Base-by-base conservation (phyloP, 768 basidiomycete genomes). In the Imleria badia region DNA sequence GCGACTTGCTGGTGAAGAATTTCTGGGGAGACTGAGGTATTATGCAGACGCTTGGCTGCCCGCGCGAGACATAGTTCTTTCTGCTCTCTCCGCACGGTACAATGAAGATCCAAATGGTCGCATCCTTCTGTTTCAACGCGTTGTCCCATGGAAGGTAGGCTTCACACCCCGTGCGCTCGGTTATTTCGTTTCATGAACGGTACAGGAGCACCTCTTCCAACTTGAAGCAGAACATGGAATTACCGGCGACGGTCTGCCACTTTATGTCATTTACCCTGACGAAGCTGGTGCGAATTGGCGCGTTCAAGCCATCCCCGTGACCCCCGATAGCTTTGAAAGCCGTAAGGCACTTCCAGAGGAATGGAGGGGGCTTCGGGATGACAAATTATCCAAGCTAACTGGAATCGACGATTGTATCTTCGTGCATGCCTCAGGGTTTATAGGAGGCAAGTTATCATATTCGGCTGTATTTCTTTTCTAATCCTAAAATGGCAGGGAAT, bases 401-500 rank as follows among this genome's bases (percentile, higher is more conserved):
- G 91, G 92, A 3, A 84, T 98, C 55, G 81, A 83, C 0, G 93
- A 87, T 2, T 81, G 95, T 48, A 83, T 97, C 50, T 99, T 99
- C 66, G 85, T 95, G 23, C 97, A 99, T 73, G 93, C 95, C 1
- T 89, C 88, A 54, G 97, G 97, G 9, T 99, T 99, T 71, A 98
- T 94, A 65, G 97, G 97, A 64, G 94, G 94, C 86, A 58, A 56
- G 82, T 66, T 29, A 35, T 26, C 30, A 31, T 52, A 51, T 54
- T 51, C 12, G 43, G 48, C 29, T 29, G 30, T 47, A 7, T 44
- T 34, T 45, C 20, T 45, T 20, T n/a, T 36, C 51, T 68, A 26
- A 66, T 46, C 50, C 34, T 56, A 30, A 36, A 59, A 45, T 51
- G 40, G 6, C 59, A 93, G 91, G 91, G 23, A 94, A 95, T 72